Conservation (phyloP, 176 grass and related monocot species). For the Lolium rigidum region DNA sequence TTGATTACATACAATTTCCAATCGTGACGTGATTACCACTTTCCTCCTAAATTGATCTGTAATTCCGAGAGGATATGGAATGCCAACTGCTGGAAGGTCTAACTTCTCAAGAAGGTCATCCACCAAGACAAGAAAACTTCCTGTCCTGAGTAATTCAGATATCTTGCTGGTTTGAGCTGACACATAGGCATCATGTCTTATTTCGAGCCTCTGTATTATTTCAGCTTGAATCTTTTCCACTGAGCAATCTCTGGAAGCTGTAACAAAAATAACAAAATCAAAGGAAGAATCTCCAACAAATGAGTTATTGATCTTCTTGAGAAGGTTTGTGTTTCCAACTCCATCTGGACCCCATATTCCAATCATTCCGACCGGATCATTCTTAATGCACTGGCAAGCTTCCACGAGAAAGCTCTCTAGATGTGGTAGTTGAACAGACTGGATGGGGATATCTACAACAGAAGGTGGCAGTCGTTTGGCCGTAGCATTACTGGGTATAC, state of each 20-base stretch:
- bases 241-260: neutral
- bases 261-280: neutral
- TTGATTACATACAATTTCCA: neutral
- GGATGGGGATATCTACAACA: neutral
- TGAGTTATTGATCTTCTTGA: neutral
- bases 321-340: neutral
- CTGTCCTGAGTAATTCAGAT: neutral
- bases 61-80: neutral
- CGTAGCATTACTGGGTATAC: neutral
- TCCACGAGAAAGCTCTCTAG: neutral
- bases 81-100: neutral
- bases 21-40: neutral
- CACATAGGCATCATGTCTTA: neutral
- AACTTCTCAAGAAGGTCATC: constrained; percentile 2
- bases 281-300: neutral
- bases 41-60: too few relatives aligned
- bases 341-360: constrained; percentile 37
- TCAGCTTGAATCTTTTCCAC: neutral
- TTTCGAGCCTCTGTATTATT: neutral
- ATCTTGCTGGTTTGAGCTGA: neutral
- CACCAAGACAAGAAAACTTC: neutral
- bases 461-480: neutral
- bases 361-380: constrained; percentile 11
- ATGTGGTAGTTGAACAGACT: neutral
- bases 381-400: neutral